phyloP scores from a whole-genome alignment of 495 filamentous ascomycete species.

The Penicillium maclennaniae region DNA sequence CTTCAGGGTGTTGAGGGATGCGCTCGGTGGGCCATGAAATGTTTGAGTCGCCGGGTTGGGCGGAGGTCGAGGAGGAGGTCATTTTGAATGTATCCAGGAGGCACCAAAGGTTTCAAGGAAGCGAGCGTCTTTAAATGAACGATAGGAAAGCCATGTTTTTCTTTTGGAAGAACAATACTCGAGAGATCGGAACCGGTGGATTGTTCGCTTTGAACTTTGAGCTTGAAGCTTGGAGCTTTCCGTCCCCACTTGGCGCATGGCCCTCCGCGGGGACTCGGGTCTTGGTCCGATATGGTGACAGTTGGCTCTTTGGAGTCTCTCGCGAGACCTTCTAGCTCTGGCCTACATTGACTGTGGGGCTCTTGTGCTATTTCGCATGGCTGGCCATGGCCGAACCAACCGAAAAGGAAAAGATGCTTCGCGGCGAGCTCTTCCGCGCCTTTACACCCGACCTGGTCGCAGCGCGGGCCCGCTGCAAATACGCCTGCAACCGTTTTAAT shows the following conservation, averaged over 20 bases:
- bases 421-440: slow-evolving; percentile 46
- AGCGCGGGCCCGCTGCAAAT: slow-evolving; percentile 55
- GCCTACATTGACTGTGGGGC: not conserved
- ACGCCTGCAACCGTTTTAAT: slow-evolving; percentile 62
- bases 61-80: slow-evolving; percentile 11
- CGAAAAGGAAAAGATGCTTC: slow-evolving; percentile 36
- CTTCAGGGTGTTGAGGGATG: not conserved
- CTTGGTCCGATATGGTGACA: not conserved
- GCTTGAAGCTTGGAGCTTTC: not conserved
- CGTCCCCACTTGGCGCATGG: not conserved
- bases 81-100: not conserved
- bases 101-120: not conserved
- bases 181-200: not conserved
- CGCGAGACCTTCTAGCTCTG: not conserved
- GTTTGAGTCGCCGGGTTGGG: slow-evolving; percentile 8
- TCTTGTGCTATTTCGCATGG: not conserved
- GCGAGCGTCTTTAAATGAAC: not conserved
- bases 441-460: slow-evolving; percentile 53
- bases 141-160: not conserved
- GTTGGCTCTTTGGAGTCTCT: not conserved
- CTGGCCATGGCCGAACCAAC: slow-evolving; percentile 18
- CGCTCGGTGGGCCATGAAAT: slow-evolving; percentile 9
- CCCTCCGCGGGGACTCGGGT: not conserved
- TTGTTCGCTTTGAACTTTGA: not conserved
- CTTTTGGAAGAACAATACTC: not conserved